These are phyloP conservation scores for Aegilops speltoides DNA, from an alignment of 176 grass and related monocot species.

Conservation along the genomic window DNA sequence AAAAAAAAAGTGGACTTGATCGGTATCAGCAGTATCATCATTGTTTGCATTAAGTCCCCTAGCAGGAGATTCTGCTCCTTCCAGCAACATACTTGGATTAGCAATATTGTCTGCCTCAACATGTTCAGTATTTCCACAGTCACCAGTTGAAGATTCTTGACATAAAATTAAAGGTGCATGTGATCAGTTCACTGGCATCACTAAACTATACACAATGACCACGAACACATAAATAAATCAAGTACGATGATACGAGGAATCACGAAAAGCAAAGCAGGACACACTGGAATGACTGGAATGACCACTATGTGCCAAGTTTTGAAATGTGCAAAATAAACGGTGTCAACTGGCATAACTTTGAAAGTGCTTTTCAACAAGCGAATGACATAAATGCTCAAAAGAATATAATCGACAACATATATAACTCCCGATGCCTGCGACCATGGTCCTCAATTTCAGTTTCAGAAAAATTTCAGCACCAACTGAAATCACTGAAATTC, in stretches of 20 bases:
- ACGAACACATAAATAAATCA: constrained; percentile 8
- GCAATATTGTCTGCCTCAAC: constrained; percentile 8
- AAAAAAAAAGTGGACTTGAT: too few species aligned
- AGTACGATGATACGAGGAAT: constrained; percentile 11
- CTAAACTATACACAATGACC: constrained; percentile 7
- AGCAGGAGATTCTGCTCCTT: too few species aligned
- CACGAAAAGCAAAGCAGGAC: neutral
- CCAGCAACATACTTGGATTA: neutral
- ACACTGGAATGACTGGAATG: neutral
- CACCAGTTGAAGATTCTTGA: constrained; percentile 28
- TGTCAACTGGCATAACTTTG: constrained; percentile 6
- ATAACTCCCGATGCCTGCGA: neutral
- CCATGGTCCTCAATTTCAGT: too few species aligned
- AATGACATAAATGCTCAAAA: neutral
- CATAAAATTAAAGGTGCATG: neutral
- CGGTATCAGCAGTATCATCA: too few species aligned
- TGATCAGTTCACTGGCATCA: neutral
- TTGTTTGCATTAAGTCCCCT: too few species aligned
- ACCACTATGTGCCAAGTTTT: neutral
- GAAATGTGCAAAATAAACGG: neutral
- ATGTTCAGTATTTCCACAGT: neutral
- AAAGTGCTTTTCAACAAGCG: constrained; percentile 11
- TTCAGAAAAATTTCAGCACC: too few species aligned
- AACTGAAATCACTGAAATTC: too few species aligned
- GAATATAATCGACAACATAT: neutral